Percentiles rank a stretch among this genome's conserved stretches.
These are phyloP conservation scores for Drechslerella coelobrocha DNA, from an alignment of 2,329 filamentous ascomycete genomes.

Conservation along the genomic window DNA sequence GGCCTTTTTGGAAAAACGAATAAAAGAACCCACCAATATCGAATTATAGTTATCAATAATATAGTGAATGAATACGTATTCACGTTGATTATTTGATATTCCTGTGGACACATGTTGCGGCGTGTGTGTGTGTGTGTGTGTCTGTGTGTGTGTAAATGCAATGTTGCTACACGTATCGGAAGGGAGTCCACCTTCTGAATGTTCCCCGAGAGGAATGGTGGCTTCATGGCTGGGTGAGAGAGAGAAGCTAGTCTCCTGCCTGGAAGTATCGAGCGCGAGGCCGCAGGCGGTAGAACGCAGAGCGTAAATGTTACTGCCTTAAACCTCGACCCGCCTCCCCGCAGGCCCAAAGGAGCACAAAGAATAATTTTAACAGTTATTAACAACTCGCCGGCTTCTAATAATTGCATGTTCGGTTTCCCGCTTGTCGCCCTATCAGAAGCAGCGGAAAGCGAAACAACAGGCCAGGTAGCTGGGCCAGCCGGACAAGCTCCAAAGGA, in stretches of 20 bases:
- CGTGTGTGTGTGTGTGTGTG: too few species aligned
- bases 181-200: constrained; percentile 7
- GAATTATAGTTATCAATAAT: background rate
- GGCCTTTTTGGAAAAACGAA: too few species aligned
- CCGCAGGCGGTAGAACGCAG: constrained; percentile 13
- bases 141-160: too few species aligned
- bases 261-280: constrained; percentile 30
- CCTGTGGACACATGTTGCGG: too few species aligned
- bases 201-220: constrained; percentile 34
- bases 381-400: background rate
- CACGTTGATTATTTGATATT: too few species aligned
- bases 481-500: constrained; percentile 13
- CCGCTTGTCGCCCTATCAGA: constrained; percentile 43
- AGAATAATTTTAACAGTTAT: constrained; percentile 16
- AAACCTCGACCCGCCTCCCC: constrained; percentile 25
- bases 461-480: background rate
- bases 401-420: constrained; percentile 20
- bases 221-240: constrained; percentile 17
- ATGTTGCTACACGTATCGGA: constrained; percentile 5
- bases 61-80: background rate
- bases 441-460: constrained; percentile 18
- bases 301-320: constrained; percentile 37
- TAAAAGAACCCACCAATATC: too few species aligned
- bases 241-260: constrained; percentile 22
- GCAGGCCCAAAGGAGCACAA: constrained; percentile 31